Base-by-base conservation (phyloP, 139 green algal species). In the Ettlia oleoabundans region DNA sequence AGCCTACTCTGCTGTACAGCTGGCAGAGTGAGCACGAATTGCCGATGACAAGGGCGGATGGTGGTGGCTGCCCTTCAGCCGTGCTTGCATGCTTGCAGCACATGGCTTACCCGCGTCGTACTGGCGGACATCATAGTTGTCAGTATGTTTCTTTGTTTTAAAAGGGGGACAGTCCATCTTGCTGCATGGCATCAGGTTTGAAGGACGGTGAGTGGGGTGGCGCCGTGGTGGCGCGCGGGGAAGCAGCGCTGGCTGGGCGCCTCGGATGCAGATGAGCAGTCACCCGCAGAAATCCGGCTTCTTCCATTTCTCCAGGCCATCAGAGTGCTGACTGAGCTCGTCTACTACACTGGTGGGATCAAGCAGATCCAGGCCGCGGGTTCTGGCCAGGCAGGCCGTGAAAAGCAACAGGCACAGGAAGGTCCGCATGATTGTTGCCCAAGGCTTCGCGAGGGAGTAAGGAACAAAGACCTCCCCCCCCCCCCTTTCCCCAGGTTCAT, bases 241-340 rank as follows among this genome's bases (percentile, higher is more conserved):
- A n/a, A n/a, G n/a, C n/a, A n/a, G n/a, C n/a, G n/a, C n/a, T n/a
- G n/a, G n/a, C n/a, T n/a, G n/a, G n/a, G n/a, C n/a, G n/a, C n/a
- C n/a, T n/a, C n/a, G n/a, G n/a, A n/a, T n/a, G n/a, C n/a, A n/a
- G n/a, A n/a, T n/a, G n/a, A n/a, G n/a, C 4, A 26, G 26, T 62
- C 24, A 80, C 80, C 58, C 81, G 40, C 81, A 86, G 43, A 86
- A 86, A 3, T 86, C 81, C n/a, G 81, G 81, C 26, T 64, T 74
- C 52, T 77, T 76, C 81, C 81, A 86, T 28, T 32, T 71, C 51
- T 79, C 71, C 18, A 82, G 7, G 7, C n/a, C 73, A 9, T 28
- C 51, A 22, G 47, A 21, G 10, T n/a, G 55, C 15, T 65, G 18
- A n/a, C 15, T 65, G 55, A 65, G 65, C 65, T 42, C 64, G 9